Base-by-base conservation (phyloP, 2,329 filamentous ascomycete species). In the Phaeoacremonium minimum region DNA sequence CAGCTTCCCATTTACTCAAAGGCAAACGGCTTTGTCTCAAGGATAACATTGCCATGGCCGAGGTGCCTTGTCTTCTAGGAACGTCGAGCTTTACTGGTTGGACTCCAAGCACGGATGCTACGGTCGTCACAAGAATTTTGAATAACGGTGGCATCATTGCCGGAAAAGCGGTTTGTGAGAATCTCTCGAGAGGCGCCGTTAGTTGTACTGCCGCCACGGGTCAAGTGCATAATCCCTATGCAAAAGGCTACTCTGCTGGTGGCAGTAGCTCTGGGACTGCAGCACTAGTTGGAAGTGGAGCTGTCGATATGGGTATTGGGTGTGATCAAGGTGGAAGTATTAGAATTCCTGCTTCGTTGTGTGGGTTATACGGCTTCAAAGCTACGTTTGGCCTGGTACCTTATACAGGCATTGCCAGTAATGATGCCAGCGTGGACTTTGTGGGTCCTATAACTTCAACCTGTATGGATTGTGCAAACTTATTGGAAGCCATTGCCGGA, bases 81-180 rank as follows among this genome's bases (percentile, higher is more conserved):
- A 67, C 63, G 9, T 29, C 31, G 69, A 74, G 35, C 63, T 75
- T 36, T 64, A 68, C 29, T 71, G 74, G 1, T 0, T 77, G 73
- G 72, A 69, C 61, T 0, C 70, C 73, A 0, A 58, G 52, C 5
- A 69, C 68, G 4, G 74, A 78, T 49, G 73, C 75, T 0, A 75
- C 71, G 0, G 64, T 77, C 2, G 69, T 77, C 15, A 69, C 64
- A 1, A 55, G 75, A 12, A 52, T 67, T 1, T 51, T 78, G 4
- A 64, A 73, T 13, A 69, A 69, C 3, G 73, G 73, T 0, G 73
- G 64, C 0, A 49, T 64, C 30, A 67, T 78, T 13, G 57, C 64
- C 7, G 67, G 74, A 9, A 75, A 71, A 1, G 60, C 69, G 1
- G 64, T 64, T 0, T 78, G 74, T 39, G 75, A 78, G 42, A 73